These are phyloP conservation scores for Prosopis cineraria DNA, from an alignment of 306 rosid genomes.

Conservation along the genomic window DNA sequence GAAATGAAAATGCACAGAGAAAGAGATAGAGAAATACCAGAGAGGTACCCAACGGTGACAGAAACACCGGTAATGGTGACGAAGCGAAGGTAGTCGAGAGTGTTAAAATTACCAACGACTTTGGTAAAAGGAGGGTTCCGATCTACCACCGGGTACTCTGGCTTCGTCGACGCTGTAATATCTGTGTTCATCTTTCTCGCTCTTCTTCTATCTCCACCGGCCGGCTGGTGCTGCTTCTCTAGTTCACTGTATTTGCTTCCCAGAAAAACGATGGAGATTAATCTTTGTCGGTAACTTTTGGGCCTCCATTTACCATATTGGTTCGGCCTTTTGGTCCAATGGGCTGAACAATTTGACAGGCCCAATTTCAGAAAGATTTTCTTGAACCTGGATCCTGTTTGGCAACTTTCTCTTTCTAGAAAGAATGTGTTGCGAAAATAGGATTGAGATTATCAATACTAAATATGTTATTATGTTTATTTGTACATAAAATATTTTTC, in stretches of 20 bases:
- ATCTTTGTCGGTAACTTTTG: neutral
- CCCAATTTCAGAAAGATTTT: neutral
- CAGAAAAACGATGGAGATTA: neutral
- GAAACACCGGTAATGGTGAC: conserved; percentile 87
- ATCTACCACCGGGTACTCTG: conserved; percentile 87
- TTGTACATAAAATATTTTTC: too few species aligned
- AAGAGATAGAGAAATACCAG: conserved; percentile 43
- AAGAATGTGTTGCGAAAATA: too few species aligned
- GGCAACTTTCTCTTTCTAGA: too few species aligned
- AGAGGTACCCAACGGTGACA: conserved; percentile 95
- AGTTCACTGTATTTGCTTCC: neutral
- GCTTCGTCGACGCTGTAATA: conserved; percentile 84
- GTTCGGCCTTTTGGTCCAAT: neutral
- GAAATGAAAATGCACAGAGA: neutral
- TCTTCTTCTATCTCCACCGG: neutral
- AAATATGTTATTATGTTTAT: too few species aligned
- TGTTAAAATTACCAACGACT: conserved; percentile 80
- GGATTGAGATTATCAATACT: too few species aligned
- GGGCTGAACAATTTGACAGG: neutral
- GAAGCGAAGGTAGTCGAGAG: conserved; percentile 88
- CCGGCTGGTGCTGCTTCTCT: neutral
- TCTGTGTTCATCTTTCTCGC: conserved; percentile 76
- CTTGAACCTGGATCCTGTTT: too few species aligned
- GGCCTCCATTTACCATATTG: neutral
- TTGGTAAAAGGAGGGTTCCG: conserved; percentile 94